These are phyloP conservation scores for Solanum piurae DNA, from an alignment of 257 asterid genomes.

Conservation along the genomic window DNA sequence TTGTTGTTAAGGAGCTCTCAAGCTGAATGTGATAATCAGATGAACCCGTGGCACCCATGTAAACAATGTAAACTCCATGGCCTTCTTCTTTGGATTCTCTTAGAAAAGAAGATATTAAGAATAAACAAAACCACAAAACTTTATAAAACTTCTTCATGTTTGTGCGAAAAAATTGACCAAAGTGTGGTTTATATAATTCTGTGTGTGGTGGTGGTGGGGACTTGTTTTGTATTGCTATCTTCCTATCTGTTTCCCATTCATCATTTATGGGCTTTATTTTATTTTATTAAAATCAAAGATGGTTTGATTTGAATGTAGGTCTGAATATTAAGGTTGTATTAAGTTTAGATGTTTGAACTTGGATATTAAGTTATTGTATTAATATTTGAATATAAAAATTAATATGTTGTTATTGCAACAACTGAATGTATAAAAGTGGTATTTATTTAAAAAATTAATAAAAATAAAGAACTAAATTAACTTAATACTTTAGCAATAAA, in stretches of 20 bases:
- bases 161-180: not conserved
- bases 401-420: no score
- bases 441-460: no score
- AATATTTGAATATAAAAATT: no score
- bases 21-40: slow-evolving; percentile 33
- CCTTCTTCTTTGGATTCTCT: slow-evolving; percentile 8
- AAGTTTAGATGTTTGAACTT: not conserved
- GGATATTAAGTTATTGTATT: not conserved
- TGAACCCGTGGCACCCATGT: slow-evolving; percentile 56
- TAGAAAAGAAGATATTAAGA: not conserved
- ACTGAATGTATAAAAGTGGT: no score
- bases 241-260: not conserved
- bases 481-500: not conserved
- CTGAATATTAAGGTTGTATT: not conserved
- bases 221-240: not conserved
- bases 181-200: not conserved
- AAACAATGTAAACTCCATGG: slow-evolving; percentile 57
- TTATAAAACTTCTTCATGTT: slow-evolving; percentile 25
- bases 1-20: slow-evolving; percentile 29
- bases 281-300: not conserved
- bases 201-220: no score
- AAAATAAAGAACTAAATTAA: no score
- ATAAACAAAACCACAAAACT: not conserved
- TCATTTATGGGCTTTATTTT: not conserved
- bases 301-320: not conserved